phyloP scores from a whole-genome alignment of 495 filamentous ascomycete genomes.

The Opeltia flavorubescens region DNA sequence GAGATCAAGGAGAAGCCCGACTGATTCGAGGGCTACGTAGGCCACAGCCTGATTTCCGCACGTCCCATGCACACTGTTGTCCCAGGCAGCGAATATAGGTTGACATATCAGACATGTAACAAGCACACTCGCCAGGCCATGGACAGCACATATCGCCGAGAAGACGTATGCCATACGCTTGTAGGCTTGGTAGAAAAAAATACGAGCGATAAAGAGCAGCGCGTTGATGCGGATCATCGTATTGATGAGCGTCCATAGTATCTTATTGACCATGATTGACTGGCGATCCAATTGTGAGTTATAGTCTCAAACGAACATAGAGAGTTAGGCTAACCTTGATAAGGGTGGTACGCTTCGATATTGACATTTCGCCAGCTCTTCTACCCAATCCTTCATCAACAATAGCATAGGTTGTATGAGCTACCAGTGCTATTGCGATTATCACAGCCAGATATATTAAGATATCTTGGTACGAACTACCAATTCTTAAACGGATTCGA shows the following conservation, averaged over 20 bases:
- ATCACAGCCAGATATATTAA: background rate
- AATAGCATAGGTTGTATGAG: constrained; percentile 5
- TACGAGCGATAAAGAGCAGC: background rate
- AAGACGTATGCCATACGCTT: background rate
- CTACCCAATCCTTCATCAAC: constrained; percentile 3
- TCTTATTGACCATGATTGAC: constrained; percentile 16
- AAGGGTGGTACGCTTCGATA: background rate
- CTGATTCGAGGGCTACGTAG: constrained; percentile 14
- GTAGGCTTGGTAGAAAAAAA: background rate
- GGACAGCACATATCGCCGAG: constrained; percentile 2
- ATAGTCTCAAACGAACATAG: background rate
- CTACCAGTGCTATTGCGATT: background rate
- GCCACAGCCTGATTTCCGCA: constrained; percentile 15
- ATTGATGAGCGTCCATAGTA: constrained; percentile 17
- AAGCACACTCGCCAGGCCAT: constrained; percentile 10
- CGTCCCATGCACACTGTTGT: constrained; percentile 6
- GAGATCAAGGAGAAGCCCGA: constrained; percentile 15
- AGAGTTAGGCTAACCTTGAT: constrained; percentile 1
- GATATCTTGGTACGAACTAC: background rate
- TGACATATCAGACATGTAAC: constrained; percentile 14
- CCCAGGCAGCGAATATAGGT: constrained; percentile 14
- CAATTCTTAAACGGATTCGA: background rate
- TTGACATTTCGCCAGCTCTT: background rate
- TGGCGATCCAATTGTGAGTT: background rate
- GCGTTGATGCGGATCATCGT: constrained; percentile 10